These are phyloP conservation scores for Trichosporon asahii DNA, from an alignment of 1,284 basidiomycete species.

Conservation along the genomic window DNA sequence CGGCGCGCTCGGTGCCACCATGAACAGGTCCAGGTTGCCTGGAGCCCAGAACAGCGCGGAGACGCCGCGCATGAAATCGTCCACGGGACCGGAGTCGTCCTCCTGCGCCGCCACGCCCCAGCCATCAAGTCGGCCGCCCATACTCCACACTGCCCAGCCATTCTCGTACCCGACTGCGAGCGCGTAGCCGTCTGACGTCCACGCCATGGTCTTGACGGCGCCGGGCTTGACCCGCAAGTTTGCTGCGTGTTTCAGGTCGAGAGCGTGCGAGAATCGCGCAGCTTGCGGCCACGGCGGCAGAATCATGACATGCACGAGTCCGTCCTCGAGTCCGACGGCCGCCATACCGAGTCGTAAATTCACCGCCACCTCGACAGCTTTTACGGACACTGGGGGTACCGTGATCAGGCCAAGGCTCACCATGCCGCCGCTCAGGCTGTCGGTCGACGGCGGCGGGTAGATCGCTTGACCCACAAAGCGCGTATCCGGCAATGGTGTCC, in stretches of 20 bases:
- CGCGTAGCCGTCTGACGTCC: slow-evolving; percentile 93
- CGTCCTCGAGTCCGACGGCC: slow-evolving; percentile 70
- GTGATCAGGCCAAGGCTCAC: slow-evolving; percentile 6
- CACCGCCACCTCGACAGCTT: slow-evolving; percentile 62
- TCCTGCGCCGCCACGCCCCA: slow-evolving; percentile 61
- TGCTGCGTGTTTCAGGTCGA: slow-evolving; percentile 39
- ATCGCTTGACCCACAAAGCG: not conserved
- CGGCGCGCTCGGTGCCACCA: slow-evolving; percentile 53
- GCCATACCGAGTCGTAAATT: slow-evolving; percentile 82
- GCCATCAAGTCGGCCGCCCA: slow-evolving; percentile 71
- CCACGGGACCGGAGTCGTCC: slow-evolving; percentile 42
- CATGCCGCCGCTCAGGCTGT: slow-evolving; percentile 13
- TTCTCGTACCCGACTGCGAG: slow-evolving; percentile 90
- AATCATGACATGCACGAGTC: slow-evolving; percentile 59
- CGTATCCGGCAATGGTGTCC: not conserved
- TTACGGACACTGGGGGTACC: slow-evolving; percentile 49
- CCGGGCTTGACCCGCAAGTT: slow-evolving; percentile 58
- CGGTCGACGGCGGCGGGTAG: not conserved
- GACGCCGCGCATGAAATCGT: slow-evolving; percentile 76
- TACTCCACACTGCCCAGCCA: slow-evolving; percentile 89
- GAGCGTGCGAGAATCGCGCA: slow-evolving; percentile 32
- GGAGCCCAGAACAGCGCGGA: slow-evolving; percentile 71
- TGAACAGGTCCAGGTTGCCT: slow-evolving; percentile 81
- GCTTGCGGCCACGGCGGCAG: slow-evolving; percentile 32
- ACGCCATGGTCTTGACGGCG: slow-evolving; percentile 71